Evolutionary conservation across 75 land plant genomes (phyloP), one percentile per base, ranked within the genome.

Genomic region (Larix kaempferi): DNA sequence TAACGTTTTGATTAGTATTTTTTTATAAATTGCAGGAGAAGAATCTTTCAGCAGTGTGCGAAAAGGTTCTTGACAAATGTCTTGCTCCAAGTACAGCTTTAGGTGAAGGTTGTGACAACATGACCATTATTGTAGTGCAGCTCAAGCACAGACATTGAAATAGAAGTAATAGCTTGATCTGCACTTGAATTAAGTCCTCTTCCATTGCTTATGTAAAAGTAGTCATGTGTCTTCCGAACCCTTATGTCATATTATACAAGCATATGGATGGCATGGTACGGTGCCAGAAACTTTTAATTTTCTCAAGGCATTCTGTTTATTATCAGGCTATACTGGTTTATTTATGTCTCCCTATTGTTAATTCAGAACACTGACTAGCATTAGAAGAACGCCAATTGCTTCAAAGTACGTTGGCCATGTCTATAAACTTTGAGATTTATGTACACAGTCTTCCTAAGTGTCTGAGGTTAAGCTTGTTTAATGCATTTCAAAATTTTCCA

Each of bases 71-170:
- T 3, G 85, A 84, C 74, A 59, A 76, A 35, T 84, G 85, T 62
- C 74, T 84, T 77, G 73, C 85, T 59, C 85, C 85, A 57, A 83
- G 59, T 74, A 81, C 79, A 41, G 19, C 66, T 22, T 59, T 69
- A 54, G 75, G 74, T 54, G 85, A 84, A 81, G 85, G 85, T n/a
- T 84, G 85, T 72, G 85, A 84, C 74, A 84, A 84, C 44, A 84
- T 84, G 85, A 84, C 84, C 77, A 74, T 84, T 41, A 84, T 84
- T 74, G 71, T 84, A 74, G 85, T 84, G 26, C 83, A 84, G 67
- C 75, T 84, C 27, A 80, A 77, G 77, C 59, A 57, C 22, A 21
- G 44, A 21, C 39, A 41, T 6, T 41, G 41, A 69, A 41, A 35
- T 13, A 69, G n/a, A n/a, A 39, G 73, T 41, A 41, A 10, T 41